A percentile compares a stretch with the other conserved stretches of the same genome.
These are phyloP conservation scores for Corylus americana DNA, from an alignment of 306 rosid genomes.

Conservation along the genomic window DNA sequence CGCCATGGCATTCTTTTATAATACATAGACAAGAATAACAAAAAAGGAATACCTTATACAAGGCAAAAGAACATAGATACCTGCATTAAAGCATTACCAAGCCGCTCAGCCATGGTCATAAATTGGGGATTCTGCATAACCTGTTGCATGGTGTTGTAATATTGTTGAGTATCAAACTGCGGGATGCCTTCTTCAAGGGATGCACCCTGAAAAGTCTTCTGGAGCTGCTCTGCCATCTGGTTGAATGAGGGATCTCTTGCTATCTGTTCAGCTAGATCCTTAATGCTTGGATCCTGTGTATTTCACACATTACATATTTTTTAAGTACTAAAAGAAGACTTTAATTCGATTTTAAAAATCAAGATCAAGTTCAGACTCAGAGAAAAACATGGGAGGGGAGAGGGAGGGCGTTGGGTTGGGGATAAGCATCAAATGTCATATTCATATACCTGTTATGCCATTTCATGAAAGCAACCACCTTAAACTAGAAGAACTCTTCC, in stretches of 20 bases:
- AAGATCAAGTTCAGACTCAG: slow-evolving; percentile 4
- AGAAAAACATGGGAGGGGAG: background rate
- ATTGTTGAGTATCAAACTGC: slow-evolving; percentile 84
- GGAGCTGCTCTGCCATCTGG: slow-evolving; percentile 99
- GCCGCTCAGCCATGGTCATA: slow-evolving; percentile 98
- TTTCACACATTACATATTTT: slow-evolving; percentile 23
- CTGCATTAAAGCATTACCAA: slow-evolving; percentile 95
- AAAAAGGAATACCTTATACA: slow-evolving; percentile 4
- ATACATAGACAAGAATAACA: background rate
- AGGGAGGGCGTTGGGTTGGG: background rate
- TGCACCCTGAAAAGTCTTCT: slow-evolving; percentile 79
- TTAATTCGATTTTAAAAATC: slow-evolving; percentile 18
- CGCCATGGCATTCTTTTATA: slow-evolving; percentile 5
- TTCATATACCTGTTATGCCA: background rate
- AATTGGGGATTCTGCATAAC: slow-evolving; percentile 98
- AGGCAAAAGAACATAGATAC: slow-evolving; percentile 37
- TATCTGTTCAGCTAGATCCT: slow-evolving; percentile 95
- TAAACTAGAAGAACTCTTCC: no score
- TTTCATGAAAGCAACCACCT: no score
- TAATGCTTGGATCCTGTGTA: slow-evolving; percentile 93
- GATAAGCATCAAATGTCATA: background rate
- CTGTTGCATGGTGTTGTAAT: slow-evolving; percentile 85
- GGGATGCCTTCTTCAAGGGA: slow-evolving; percentile 66
- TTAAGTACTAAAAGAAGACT: slow-evolving; percentile 13
- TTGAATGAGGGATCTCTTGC: slow-evolving; percentile 93